Conservation (phyloP, 1,139 yeast genomes). For the Debaryomyces udenii region DNA sequence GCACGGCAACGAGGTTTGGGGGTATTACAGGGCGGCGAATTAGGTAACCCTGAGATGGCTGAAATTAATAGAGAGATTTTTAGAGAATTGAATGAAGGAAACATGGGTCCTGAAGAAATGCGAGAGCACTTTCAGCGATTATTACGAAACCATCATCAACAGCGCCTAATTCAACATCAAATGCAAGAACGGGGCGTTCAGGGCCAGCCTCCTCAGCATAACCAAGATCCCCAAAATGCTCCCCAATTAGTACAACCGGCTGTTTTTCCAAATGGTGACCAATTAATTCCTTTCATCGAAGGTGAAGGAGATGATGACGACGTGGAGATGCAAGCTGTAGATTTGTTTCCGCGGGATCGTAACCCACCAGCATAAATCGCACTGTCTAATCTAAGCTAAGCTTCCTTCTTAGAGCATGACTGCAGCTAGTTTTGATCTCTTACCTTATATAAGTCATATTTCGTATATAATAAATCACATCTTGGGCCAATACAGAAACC, state of each 20-base stretch:
- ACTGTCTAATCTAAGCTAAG: too few relatives aligned
- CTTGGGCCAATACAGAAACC: not conserved
- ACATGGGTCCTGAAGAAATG: conserved; percentile 41
- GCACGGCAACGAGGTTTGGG: conserved; percentile 42
- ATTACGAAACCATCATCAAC: conserved; percentile 34
- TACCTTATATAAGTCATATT: not conserved
- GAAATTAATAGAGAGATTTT: conserved; percentile 41
- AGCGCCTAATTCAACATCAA: conserved; percentile 23
- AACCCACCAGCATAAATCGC: conserved; percentile 5
- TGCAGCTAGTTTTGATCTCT: too few relatives aligned
- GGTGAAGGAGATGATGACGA: conserved; percentile 36
- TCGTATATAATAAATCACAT: not conserved
- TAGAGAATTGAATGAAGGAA: conserved; percentile 38
- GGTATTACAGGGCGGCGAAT: conserved; percentile 23
- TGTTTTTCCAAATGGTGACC: conserved; percentile 39
- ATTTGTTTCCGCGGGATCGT: conserved; percentile 33
- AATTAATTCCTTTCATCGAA: conserved; percentile 29
- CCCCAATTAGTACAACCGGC: conserved; percentile 50
- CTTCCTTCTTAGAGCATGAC: too few relatives aligned
- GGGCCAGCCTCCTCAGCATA: conserved; percentile 13
- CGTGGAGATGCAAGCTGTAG: conserved; percentile 39
- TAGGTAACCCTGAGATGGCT: conserved; percentile 28
- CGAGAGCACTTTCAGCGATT: conserved; percentile 42
- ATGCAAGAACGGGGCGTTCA: conserved; percentile 13
- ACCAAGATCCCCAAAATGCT: conserved; percentile 31